These are phyloP conservation scores for Lipomyces chichibuensis DNA, from an alignment of 805 yeast species.

Conservation along the genomic window DNA sequence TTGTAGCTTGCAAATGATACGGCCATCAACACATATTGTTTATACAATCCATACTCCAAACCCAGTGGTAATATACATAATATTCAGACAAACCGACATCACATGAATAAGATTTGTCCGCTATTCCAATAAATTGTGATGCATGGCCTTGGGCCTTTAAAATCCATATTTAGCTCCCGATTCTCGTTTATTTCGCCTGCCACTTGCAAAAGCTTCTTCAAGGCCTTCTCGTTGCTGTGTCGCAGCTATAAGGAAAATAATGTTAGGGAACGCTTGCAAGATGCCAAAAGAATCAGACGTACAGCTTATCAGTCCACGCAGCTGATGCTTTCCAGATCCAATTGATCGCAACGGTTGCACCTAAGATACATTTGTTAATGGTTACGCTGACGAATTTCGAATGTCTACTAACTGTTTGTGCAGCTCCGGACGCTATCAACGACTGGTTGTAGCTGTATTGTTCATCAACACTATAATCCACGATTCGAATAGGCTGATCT, in stretches of 20 bases:
- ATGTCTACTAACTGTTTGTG: constrained; percentile 38
- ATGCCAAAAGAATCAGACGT: background rate
- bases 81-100: background rate
- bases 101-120: background rate
- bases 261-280: constrained; percentile 1
- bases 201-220: constrained; percentile 42
- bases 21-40: background rate
- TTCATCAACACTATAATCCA: constrained; percentile 47
- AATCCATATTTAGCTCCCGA: constrained; percentile 43
- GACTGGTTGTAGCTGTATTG: constrained; percentile 47
- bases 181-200: constrained; percentile 38
- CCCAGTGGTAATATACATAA: background rate
- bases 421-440: constrained; percentile 44
- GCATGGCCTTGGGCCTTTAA: constrained; percentile 10
- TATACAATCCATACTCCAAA: background rate
- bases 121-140: background rate
- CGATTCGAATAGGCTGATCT: constrained; percentile 37
- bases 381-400: background rate
- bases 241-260: constrained; percentile 36
- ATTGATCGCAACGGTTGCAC: constrained; percentile 41
- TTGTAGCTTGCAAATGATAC: too few relatives aligned
- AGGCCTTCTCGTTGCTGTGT: constrained; percentile 43
- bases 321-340: constrained; percentile 45
- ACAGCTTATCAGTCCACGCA: constrained; percentile 39
- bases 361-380: constrained; percentile 1